phyloP scores from a whole-genome alignment of 352 stramenopile species.

The Globisporangium canariense region DNA sequence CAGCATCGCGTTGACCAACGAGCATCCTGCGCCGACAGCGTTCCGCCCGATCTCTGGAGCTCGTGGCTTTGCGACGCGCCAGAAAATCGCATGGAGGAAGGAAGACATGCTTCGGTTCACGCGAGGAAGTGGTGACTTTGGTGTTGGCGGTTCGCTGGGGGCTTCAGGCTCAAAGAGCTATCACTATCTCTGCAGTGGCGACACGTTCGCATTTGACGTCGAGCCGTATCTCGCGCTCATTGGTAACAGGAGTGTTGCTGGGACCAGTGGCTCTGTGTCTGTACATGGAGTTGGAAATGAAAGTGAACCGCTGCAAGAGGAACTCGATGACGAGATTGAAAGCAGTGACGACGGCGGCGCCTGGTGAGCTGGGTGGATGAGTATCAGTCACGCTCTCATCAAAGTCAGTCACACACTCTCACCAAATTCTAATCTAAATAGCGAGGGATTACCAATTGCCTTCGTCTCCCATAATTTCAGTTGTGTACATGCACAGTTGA shows the following conservation, averaged over 20 bases:
- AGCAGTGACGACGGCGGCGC: conserved; percentile 38
- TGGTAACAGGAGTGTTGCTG: conserved; percentile 10
- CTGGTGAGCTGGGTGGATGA: background rate
- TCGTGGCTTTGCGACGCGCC: conserved; percentile 40
- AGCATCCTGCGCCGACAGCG: conserved; percentile 48
- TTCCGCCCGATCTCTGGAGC: conserved; percentile 74
- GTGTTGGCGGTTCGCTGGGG: conserved; percentile 11
- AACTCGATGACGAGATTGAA: conserved; percentile 72
- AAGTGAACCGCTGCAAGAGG: conserved; percentile 6
- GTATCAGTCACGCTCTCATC: too few relatives aligned
- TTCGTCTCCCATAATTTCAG: background rate
- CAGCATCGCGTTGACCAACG: conserved; percentile 69
- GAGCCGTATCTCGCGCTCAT: conserved; percentile 63
- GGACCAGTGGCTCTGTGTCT: background rate
- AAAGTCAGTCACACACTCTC: background rate
- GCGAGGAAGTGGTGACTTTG: conserved; percentile 18
- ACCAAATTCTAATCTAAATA: background rate
- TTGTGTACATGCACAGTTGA: conserved; percentile 1
- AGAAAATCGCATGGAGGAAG: conserved; percentile 43
- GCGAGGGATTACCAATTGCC: background rate
- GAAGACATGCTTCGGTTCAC: conserved; percentile 32
- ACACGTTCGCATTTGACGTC: conserved; percentile 65
- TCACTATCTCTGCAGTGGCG: conserved; percentile 36
- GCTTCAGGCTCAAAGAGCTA: background rate
- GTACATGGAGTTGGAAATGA: background rate